Evolutionary conservation across 1,139 yeast species (phyloP).

Genomic region (Nematodospora anomalae): DNA sequence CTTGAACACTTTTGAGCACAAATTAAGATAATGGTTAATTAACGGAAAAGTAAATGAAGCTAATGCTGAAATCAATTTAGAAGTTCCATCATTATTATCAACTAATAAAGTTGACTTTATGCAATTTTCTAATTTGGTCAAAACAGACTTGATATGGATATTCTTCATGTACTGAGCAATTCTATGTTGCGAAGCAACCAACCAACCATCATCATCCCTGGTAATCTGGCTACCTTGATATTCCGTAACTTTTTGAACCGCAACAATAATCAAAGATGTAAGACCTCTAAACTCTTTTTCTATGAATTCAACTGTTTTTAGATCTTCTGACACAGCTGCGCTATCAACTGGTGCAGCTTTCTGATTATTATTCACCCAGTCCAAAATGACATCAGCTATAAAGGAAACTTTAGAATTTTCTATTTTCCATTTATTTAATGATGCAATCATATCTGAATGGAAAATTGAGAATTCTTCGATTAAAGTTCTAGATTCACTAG

Average conservation of each 20-base stretch:
- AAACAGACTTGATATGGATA: conserved; percentile 33
- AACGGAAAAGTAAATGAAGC: conserved; percentile 58
- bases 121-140: conserved; percentile 20
- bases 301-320: conserved; percentile 33
- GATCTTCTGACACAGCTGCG: conserved; percentile 23
- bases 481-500: conserved; percentile 16
- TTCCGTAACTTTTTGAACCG: conserved; percentile 58
- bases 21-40: conserved; percentile 51
- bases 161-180: conserved; percentile 32
- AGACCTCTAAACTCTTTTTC: conserved; percentile 52
- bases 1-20: conserved; percentile 40
- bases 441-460: conserved; percentile 19
- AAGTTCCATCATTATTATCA: conserved; percentile 36
- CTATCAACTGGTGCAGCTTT: conserved; percentile 22
- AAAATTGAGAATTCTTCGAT: conserved; percentile 23
- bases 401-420: conserved; percentile 34
- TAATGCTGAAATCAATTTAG: conserved; percentile 44
- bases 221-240: conserved; percentile 31
- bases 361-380: conserved; percentile 33
- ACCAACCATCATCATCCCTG: conserved; percentile 68
- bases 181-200: conserved; percentile 48
- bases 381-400: conserved; percentile 44
- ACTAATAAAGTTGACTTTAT: conserved; percentile 22
- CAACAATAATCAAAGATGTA: conserved; percentile 61
- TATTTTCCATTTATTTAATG: conserved; percentile 30